These are phyloP conservation scores for Lodderomyces beijingensis DNA, from an alignment of 1,139 yeast species.

Conservation along the genomic window DNA sequence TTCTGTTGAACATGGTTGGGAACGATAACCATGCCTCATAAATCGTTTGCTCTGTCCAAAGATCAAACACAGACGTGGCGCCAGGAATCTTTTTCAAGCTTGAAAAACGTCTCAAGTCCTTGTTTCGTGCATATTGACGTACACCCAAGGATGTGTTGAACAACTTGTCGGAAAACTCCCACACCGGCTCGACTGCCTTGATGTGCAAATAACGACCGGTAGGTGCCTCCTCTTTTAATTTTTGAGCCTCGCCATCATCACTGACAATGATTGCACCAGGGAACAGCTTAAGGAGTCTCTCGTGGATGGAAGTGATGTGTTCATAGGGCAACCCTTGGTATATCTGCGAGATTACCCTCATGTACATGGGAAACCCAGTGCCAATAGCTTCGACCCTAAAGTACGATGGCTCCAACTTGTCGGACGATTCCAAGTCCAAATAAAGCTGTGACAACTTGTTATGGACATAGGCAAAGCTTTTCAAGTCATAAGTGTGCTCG, in stretches of 20 bases:
- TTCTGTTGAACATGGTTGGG: slow-evolving; percentile 86
- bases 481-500: slow-evolving; percentile 68
- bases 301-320: slow-evolving; percentile 80
- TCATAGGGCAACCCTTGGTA: slow-evolving; percentile 88
- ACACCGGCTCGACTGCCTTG: slow-evolving; percentile 66
- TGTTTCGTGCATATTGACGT: slow-evolving; percentile 66
- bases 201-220: slow-evolving; percentile 75
- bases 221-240: slow-evolving; percentile 37
- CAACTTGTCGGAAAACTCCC: slow-evolving; percentile 47
- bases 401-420: slow-evolving; percentile 71
- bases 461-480: slow-evolving; percentile 72
- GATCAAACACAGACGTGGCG: slow-evolving; percentile 63
- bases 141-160: slow-evolving; percentile 55
- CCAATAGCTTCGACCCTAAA: slow-evolving; percentile 82
- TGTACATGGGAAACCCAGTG: slow-evolving; percentile 74
- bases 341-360: slow-evolving; percentile 72
- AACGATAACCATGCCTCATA: slow-evolving; percentile 72
- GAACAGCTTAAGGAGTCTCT: slow-evolving; percentile 66
- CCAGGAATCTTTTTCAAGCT: slow-evolving; percentile 73
- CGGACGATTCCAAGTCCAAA: slow-evolving; percentile 63
- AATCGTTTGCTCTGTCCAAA: slow-evolving; percentile 87
- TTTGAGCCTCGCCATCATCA: slow-evolving; percentile 60
- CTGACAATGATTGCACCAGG: slow-evolving; percentile 79
- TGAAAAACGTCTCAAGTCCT: slow-evolving; percentile 66
- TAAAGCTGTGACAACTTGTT: slow-evolving; percentile 65